Evolutionary conservation across 2,329 filamentous ascomycete genomes (phyloP).

Genomic region (Phoma herbarum): DNA sequence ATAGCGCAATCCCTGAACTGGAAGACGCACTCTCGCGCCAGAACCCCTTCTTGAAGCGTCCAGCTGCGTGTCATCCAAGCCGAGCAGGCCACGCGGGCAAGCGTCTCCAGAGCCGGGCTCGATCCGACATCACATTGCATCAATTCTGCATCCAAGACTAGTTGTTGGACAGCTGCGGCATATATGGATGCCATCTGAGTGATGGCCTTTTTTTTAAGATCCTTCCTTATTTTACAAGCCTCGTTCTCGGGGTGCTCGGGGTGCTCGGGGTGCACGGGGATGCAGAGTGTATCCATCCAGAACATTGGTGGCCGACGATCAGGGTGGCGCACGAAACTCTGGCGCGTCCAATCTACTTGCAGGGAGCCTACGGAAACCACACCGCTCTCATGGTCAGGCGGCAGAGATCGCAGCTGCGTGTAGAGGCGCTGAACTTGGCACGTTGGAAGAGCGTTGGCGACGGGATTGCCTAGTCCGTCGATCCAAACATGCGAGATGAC

Average conservation of each 20-base stretch:
- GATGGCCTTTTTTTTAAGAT: conserved; percentile 14
- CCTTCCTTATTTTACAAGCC: too few relatives aligned
- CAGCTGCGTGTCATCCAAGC: conserved; percentile 27
- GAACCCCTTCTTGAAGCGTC: conserved; percentile 28
- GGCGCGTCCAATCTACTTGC: conserved; percentile 15
- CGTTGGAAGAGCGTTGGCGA: conserved; percentile 18
- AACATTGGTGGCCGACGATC: conserved; percentile 13
- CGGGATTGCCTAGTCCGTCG: conserved; percentile 24
- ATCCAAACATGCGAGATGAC: conserved; percentile 26
- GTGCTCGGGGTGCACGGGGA: conserved; percentile 18
- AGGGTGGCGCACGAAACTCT: conserved; percentile 3
- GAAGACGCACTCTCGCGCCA: conserved; percentile 16
- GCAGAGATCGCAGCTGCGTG: not conserved
- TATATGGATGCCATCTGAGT: conserved; percentile 27
- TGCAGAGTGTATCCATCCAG: conserved; percentile 33
- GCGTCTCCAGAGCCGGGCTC: not conserved
- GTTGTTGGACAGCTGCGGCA: conserved; percentile 15
- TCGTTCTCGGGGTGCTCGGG: too few relatives aligned
- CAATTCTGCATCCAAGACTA: conserved; percentile 25
- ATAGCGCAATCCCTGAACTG: too few relatives aligned
- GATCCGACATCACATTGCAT: not conserved
- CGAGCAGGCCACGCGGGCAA: conserved; percentile 15
- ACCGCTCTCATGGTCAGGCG: conserved; percentile 7
- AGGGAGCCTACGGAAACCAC: conserved; percentile 9
- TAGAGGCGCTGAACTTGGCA: conserved; percentile 19